A percentile compares a stretch with the other conserved stretches of the same genome.
Conservation (phyloP, 306 rosid genomes). For the Leucaena leucocephala region DNA sequence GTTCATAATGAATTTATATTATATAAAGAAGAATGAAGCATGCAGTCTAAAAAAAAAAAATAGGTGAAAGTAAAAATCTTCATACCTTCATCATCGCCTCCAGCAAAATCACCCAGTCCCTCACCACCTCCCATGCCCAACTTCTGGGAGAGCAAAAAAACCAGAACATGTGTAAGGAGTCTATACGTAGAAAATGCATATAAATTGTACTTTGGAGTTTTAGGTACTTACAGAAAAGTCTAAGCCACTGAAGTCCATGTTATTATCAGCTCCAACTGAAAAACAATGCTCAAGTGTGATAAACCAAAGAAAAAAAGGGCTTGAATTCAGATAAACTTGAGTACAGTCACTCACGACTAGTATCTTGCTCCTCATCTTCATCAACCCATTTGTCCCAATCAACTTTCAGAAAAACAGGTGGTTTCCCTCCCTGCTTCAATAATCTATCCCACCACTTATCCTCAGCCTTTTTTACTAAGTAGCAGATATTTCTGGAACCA, state of each 20-base stretch:
- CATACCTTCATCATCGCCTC: slow-evolving; percentile 38
- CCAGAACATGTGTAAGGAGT: background rate
- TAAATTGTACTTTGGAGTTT: background rate
- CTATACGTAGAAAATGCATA: background rate
- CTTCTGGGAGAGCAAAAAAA: slow-evolving; percentile 29
- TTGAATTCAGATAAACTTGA: slow-evolving; percentile 24
- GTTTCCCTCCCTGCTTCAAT: slow-evolving; percentile 61
- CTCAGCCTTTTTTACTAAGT: slow-evolving; percentile 60
- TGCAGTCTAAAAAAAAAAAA: background rate
- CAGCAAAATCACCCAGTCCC: slow-evolving; percentile 22
- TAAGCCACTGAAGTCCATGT: slow-evolving; percentile 48
- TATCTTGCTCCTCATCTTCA: slow-evolving; percentile 70
- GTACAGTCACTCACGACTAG: slow-evolving; percentile 37
- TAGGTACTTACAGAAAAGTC: slow-evolving; percentile 63
- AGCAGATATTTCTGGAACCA: slow-evolving; percentile 62
- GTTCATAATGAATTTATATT: background rate
- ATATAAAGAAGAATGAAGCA: background rate
- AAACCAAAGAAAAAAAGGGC: slow-evolving; percentile 20
- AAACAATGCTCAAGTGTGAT: slow-evolving; percentile 32
- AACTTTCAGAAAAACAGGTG: slow-evolving; percentile 67
- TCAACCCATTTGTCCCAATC: slow-evolving; percentile 91
- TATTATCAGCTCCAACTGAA: slow-evolving; percentile 50
- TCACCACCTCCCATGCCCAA: slow-evolving; percentile 46
- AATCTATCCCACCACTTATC: slow-evolving; percentile 70
- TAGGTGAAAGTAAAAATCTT: background rate